A percentile compares a stretch with the other conserved stretches of the same genome.
Conservation (phyloP, 2,329 filamentous ascomycete genomes). For the Chalaropsis ovoidea region DNA sequence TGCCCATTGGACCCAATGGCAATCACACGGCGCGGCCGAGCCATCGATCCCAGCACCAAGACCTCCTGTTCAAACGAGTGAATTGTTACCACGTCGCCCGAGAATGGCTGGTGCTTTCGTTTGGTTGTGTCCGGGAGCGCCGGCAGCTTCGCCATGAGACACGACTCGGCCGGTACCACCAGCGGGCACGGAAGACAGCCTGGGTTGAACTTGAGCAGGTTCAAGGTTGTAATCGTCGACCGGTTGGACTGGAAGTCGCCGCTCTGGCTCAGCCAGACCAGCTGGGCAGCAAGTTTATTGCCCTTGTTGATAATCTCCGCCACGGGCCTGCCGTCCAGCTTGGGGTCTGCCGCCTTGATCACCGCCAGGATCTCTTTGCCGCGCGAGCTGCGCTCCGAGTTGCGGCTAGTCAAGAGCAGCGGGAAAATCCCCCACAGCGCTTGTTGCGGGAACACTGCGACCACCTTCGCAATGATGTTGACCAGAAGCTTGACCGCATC, state of each 20-base stretch:
- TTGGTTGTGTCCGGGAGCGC: slow-evolving; percentile 55
- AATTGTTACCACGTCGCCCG: slow-evolving; percentile 76
- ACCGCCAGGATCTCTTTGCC: slow-evolving; percentile 38
- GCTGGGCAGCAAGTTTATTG: slow-evolving; percentile 71
- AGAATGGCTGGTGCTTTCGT: slow-evolving; percentile 75
- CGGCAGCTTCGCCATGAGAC: slow-evolving; percentile 73
- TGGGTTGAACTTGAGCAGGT: slow-evolving; percentile 69
- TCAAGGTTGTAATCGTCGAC: slow-evolving; percentile 61
- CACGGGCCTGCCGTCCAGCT: slow-evolving; percentile 13
- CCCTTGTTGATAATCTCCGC: slow-evolving; percentile 64
- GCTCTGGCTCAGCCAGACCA: slow-evolving; percentile 70
- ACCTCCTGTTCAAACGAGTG: slow-evolving; percentile 75
- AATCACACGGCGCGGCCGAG: slow-evolving; percentile 81
- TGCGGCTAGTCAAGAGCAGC: slow-evolving; percentile 63
- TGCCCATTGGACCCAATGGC: slow-evolving; percentile 83
- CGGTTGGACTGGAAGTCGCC: slow-evolving; percentile 60
- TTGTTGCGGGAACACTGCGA: slow-evolving; percentile 77
- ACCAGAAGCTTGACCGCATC: slow-evolving; percentile 68
- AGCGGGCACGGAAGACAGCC: slow-evolving; percentile 72
- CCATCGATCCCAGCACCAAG: slow-evolving; percentile 77
- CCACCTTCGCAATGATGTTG: slow-evolving; percentile 76
- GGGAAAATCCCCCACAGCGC: slow-evolving; percentile 85
- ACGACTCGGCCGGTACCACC: slow-evolving; percentile 80
- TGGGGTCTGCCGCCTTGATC: slow-evolving; percentile 32
- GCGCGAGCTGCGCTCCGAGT: slow-evolving; percentile 37